These are phyloP conservation scores for Puccinia hordei DNA, from an alignment of 1,284 basidiomycete genomes.

Conservation along the genomic window DNA sequence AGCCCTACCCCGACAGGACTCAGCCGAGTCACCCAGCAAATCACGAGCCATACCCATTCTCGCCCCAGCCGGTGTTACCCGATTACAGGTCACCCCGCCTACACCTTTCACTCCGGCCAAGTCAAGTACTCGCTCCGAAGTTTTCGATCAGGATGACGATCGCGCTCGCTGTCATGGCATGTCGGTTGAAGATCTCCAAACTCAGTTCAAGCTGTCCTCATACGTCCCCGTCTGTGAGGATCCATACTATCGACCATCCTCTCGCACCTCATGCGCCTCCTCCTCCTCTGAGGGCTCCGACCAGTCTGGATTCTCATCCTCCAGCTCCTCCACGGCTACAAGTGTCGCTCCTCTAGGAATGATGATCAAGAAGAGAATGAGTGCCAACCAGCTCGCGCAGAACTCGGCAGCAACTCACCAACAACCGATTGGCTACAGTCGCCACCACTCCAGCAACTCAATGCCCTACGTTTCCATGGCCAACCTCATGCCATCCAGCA, in stretches of 20 bases:
- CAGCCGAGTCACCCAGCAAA: slow-evolving; percentile 10
- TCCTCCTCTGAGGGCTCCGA: slow-evolving; percentile 46
- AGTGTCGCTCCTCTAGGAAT: slow-evolving; percentile 13
- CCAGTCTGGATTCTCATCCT: slow-evolving; percentile 34
- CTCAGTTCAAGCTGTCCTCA: neutral
- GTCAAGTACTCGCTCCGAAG: neutral
- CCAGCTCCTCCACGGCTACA: slow-evolving; percentile 25
- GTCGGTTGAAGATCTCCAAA: neutral
- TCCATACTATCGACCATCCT: slow-evolving; percentile 19
- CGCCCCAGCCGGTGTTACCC: slow-evolving; percentile 11
- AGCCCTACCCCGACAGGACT: neutral
- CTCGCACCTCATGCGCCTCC: slow-evolving; percentile 35
- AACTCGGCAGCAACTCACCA: neutral
- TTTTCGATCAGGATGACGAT: neutral
- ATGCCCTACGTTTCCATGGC: slow-evolving; percentile 10
- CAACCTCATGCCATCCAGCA: neutral
- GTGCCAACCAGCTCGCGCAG: neutral
- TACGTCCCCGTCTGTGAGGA: slow-evolving; percentile 1
- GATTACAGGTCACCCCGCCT: slow-evolving; percentile 17
- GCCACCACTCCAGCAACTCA: slow-evolving; percentile 33
- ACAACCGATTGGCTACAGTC: neutral
- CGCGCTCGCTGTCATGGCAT: neutral
- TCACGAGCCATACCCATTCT: slow-evolving; percentile 45
- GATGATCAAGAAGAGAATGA: slow-evolving; percentile 8
- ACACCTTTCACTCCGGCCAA: slow-evolving; percentile 2